Base-by-base conservation (phyloP, 129 eudicot genomes). In the Kitagawia praeruptora region DNA sequence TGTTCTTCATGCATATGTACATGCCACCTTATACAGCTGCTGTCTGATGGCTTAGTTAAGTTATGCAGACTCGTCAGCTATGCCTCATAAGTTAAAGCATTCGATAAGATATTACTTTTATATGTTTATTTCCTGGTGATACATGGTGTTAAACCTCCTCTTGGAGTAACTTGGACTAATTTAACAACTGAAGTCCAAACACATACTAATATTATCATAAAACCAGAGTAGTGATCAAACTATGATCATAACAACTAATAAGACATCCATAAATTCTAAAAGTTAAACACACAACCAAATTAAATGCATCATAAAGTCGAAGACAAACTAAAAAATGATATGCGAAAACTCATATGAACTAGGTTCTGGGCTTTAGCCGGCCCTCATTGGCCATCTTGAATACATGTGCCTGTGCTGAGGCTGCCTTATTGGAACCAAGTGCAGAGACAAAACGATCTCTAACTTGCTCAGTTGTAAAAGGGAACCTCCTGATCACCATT, bases 331-430 rank as follows among this genome's bases (percentile, higher is more conserved):
- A 71, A 47, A 42, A 80, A 75, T 83, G 49, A 28, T 39, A 40
- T 16, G 38, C 27, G 61, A 48, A 67, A 48, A 67, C 74, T 82
- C 49, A 19, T 4, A 28, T 46, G 15, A 72, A 31, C 76, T 89
- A 89, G 77, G 46, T 77, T 81, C 85, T 84, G 72, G 88, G 89
- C 85, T 87, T 91, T 79, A 84, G 77, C 54, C 80, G 85, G 45
- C 92, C 93, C 86, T 94, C 97, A 25, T 94, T 94, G 12, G 98
- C 98, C 25, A 83, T 82, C 89, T 85, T 91, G 90, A 94, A 94
- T 81, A 91, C 85, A 21, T 80, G 79, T 6, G 98, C 98, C 83
- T 94, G 98, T 77, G 91, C 78, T 25, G 93, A 84, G 4, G 96
- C 98, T 34, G 96, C 93, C 82, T 90, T 88, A 88, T 87, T 88